A percentile compares a stretch with the other conserved stretches of the same genome.
phyloP scores from a whole-genome alignment of 805 yeast species.

The Kockiozyma suomiensis region DNA sequence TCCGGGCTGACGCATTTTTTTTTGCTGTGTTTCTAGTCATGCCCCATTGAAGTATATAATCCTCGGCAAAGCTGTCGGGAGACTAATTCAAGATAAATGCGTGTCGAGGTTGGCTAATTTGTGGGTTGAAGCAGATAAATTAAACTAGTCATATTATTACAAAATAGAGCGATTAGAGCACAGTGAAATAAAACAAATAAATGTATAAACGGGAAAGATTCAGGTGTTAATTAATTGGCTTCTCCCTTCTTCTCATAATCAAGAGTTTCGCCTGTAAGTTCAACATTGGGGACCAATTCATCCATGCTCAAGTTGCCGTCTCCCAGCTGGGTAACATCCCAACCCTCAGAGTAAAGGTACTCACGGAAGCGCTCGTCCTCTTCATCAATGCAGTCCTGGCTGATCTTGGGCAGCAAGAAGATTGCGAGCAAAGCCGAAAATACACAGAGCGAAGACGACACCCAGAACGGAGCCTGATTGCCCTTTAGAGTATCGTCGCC shows the following conservation, averaged over 20 bases:
- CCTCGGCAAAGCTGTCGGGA: too few relatives aligned
- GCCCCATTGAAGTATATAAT: too few relatives aligned
- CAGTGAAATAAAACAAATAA: background rate
- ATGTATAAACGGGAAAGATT: background rate
- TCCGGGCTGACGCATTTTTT: conserved; percentile 57
- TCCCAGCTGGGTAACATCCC: conserved; percentile 48
- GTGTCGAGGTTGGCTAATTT: too few relatives aligned
- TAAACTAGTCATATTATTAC: too few relatives aligned
- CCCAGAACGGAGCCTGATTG: conserved; percentile 76
- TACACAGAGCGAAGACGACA: conserved; percentile 75
- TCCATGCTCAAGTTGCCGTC: conserved; percentile 13
- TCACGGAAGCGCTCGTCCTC: conserved; percentile 75
- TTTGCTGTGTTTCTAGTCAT: conserved; percentile 15
- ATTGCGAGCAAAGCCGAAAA: conserved; percentile 70
- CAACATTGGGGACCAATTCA: conserved; percentile 10
- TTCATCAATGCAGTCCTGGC: conserved; percentile 75
- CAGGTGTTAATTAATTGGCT: too few relatives aligned
- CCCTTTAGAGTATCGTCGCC: conserved; percentile 53
- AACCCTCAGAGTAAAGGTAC: conserved; percentile 69
- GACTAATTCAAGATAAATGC: too few relatives aligned
- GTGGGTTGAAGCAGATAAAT: too few relatives aligned
- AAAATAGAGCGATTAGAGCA: too few relatives aligned
- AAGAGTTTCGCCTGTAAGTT: background rate
- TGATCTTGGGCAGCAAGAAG: conserved; percentile 76
- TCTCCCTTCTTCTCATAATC: conserved; percentile 9